Conservation (phyloP, 2,329 filamentous ascomycete genomes). For the Nigrospora oryzae region DNA sequence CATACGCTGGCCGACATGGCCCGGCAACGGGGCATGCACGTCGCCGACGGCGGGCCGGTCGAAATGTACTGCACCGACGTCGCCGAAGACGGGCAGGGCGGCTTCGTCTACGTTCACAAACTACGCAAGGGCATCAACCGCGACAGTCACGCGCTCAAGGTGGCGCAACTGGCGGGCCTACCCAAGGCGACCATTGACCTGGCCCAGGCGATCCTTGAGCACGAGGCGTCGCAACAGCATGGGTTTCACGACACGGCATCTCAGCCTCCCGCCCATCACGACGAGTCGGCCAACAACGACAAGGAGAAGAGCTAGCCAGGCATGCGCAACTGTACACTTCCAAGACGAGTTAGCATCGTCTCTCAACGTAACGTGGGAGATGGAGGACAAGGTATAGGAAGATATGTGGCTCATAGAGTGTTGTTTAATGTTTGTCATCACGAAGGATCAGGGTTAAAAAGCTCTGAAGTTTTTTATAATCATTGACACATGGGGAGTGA, state of each 20-base stretch:
- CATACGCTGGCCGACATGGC: slow-evolving; percentile 77
- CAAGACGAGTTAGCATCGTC: background rate
- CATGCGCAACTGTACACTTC: background rate
- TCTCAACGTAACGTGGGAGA: too few relatives aligned
- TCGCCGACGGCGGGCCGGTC: slow-evolving; percentile 32
- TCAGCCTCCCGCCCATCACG: too few relatives aligned
- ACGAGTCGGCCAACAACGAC: too few relatives aligned
- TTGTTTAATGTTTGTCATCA: slow-evolving; percentile 49
- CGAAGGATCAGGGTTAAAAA: slow-evolving; percentile 58
- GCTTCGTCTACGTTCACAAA: slow-evolving; percentile 81
- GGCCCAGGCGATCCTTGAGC: slow-evolving; percentile 49
- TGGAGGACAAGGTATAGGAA: background rate
- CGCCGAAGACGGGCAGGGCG: slow-evolving; percentile 58
- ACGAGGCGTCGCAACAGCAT: background rate
- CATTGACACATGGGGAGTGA: slow-evolving; percentile 30
- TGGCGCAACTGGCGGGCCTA: slow-evolving; percentile 79
- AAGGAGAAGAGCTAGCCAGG: too few relatives aligned
- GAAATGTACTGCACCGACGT: slow-evolving; percentile 87
- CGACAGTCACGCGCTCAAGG: slow-evolving; percentile 85
- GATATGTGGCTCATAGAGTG: slow-evolving; percentile 44
- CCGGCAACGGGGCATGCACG: slow-evolving; percentile 33
- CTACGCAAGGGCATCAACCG: slow-evolving; percentile 76
- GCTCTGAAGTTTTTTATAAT: slow-evolving; percentile 52
- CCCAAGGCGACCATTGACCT: slow-evolving; percentile 63
- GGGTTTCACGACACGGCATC: too few relatives aligned